Evolutionary conservation across 306 rosid genomes (phyloP).

Genomic region (Gillenia trifoliata): DNA sequence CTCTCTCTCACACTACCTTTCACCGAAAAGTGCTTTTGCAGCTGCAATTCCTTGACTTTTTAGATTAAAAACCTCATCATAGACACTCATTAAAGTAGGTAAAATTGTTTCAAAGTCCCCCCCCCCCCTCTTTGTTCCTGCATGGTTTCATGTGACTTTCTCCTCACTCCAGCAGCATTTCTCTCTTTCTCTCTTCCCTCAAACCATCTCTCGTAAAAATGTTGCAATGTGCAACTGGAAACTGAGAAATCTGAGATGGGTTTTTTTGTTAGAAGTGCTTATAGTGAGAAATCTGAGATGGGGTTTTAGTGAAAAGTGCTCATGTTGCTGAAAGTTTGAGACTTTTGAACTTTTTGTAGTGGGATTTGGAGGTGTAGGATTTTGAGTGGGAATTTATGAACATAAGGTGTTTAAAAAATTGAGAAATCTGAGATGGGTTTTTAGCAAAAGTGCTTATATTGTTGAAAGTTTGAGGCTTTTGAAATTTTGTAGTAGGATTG

Average conservation of each 20-base stretch:
- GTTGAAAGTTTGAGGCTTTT: not conserved
- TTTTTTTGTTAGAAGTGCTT: not conserved
- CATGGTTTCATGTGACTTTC: conserved; percentile 61
- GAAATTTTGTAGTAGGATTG: conserved; percentile 8
- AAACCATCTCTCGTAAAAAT: conserved; percentile 26
- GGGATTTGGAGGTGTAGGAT: conserved; percentile 22
- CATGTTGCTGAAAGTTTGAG: not conserved
- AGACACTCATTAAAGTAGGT: conserved; percentile 47
- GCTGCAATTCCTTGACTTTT: conserved; percentile 65
- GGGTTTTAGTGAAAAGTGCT: not conserved
- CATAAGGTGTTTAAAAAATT: not conserved
- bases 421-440: not conserved
- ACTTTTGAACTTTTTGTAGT: not conserved
- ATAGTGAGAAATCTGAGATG: not conserved
- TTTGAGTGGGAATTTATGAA: conserved; percentile 11
- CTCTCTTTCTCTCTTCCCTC: conserved; percentile 23
- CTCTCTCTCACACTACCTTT: conserved; percentile 28
- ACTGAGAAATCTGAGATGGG: not conserved
- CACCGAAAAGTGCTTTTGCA: conserved; percentile 87
- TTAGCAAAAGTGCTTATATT: not conserved
- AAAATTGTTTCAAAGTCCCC: conserved; percentile 31
- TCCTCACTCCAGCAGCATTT: conserved; percentile 28
- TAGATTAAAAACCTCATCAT: conserved; percentile 32
- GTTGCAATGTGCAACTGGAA: not conserved
- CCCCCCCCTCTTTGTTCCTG: conserved; percentile 32